phyloP scores from a whole-genome alignment of 768 basidiomycete species.

The Hygrophoropsis aurantiaca region DNA sequence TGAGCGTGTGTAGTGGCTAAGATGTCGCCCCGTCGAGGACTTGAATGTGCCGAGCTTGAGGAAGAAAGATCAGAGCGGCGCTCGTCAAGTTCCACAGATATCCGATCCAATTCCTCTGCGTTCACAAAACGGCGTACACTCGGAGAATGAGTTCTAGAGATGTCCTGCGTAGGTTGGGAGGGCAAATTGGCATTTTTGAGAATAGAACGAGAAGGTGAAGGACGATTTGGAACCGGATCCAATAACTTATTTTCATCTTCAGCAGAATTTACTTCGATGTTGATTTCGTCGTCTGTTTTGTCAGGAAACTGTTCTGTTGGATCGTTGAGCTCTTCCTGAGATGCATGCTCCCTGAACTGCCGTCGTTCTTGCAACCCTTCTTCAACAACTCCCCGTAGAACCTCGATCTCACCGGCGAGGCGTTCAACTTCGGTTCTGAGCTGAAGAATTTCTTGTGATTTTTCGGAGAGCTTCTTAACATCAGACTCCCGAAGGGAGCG shows the following conservation, averaged over 20 bases:
- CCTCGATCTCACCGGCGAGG: slow-evolving; percentile 82
- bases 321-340: slow-evolving; percentile 7
- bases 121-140: slow-evolving; percentile 44
- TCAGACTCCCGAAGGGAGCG: slow-evolving; percentile 65
- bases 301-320: slow-evolving; percentile 1
- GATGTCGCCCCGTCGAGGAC: slow-evolving; percentile 4
- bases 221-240: not conserved
- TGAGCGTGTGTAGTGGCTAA: slow-evolving; percentile 1
- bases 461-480: slow-evolving; percentile 52
- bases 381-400: slow-evolving; percentile 84
- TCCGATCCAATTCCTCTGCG: slow-evolving; percentile 58
- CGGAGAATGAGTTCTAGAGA: slow-evolving; percentile 1
- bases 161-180: not conserved
- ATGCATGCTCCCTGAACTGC: slow-evolving; percentile 44
- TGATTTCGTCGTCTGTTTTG: not conserved
- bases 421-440: slow-evolving; percentile 78
- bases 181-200: not conserved
- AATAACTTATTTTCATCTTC: slow-evolving; percentile 21
- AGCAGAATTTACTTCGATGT: slow-evolving; percentile 11
- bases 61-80: slow-evolving; percentile 52
- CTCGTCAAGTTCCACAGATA: slow-evolving; percentile 66
- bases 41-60: slow-evolving; percentile 17
- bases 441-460: slow-evolving; percentile 63
- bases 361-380: slow-evolving; percentile 79
- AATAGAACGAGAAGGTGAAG: slow-evolving; percentile 1